These are phyloP conservation scores for Neurospora sp. DNA, from an alignment of 495 filamentous ascomycete species.

Conservation along the genomic window DNA sequence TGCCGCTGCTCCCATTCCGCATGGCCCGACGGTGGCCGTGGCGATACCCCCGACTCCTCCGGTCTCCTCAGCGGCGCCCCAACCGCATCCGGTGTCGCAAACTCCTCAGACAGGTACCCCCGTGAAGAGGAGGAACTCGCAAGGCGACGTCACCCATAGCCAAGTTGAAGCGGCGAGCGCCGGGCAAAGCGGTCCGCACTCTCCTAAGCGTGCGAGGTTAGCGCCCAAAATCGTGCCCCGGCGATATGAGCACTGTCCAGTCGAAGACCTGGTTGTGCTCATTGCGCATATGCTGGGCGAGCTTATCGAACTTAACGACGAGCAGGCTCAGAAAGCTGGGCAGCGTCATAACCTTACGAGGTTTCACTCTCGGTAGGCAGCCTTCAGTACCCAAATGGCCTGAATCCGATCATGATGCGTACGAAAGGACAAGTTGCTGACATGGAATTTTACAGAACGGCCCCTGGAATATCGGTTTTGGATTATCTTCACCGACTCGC, in stretches of 20 bases:
- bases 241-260: slow-evolving; percentile 67
- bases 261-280: slow-evolving; percentile 75
- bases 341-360: slow-evolving; percentile 55
- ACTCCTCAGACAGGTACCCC: slow-evolving; percentile 28
- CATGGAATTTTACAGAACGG: slow-evolving; percentile 44
- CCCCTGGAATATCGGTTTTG: slow-evolving; percentile 83
- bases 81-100: slow-evolving; percentile 26
- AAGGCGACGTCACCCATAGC: slow-evolving; percentile 40
- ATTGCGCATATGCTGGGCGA: slow-evolving; percentile 95
- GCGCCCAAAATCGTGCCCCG: slow-evolving; percentile 60
- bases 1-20: slow-evolving; percentile 2
- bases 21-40: not conserved
- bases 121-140: slow-evolving; percentile 35
- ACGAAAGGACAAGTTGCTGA: not conserved
- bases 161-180: slow-evolving; percentile 3
- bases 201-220: slow-evolving; percentile 37
- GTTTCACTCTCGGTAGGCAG: slow-evolving; percentile 77
- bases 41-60: not conserved
- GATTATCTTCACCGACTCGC: slow-evolving; percentile 90
- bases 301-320: slow-evolving; percentile 85
- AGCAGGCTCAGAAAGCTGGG: slow-evolving; percentile 71
- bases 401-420: not conserved
- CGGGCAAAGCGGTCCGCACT: slow-evolving; percentile 31
- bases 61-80: slow-evolving; percentile 10
- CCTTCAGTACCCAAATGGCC: not conserved